Evolutionary conservation across 2,329 filamentous ascomycete genomes (phyloP).

Genomic region (Cephalotrichum gorgonifer): DNA sequence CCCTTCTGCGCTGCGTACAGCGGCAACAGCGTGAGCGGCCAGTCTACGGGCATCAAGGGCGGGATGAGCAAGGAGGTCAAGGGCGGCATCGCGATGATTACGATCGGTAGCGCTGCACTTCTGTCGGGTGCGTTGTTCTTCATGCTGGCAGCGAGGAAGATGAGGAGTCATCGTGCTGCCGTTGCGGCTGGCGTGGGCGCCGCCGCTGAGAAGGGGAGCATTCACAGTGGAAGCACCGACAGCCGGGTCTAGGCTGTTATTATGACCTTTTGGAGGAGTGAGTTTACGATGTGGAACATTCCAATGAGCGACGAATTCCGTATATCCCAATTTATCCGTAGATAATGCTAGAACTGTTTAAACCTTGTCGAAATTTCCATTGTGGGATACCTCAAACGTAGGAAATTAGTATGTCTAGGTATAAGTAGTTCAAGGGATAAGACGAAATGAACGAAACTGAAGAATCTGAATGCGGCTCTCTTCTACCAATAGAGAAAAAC

Average conservation of each 20-base stretch:
- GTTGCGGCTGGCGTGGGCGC: not conserved
- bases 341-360: too few relatives aligned
- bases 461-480: too few relatives aligned
- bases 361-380: too few relatives aligned
- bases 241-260: slow-evolving; percentile 1
- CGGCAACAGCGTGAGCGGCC: slow-evolving; percentile 6
- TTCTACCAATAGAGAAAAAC: too few relatives aligned
- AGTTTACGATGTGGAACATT: too few relatives aligned
- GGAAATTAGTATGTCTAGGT: too few relatives aligned
- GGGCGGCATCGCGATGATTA: slow-evolving; percentile 21
- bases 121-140: slow-evolving; percentile 10
- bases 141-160: slow-evolving; percentile 14
- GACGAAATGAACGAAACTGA: too few relatives aligned
- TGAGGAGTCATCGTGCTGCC: not conserved
- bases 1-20: slow-evolving; percentile 21
- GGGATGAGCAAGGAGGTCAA: slow-evolving; percentile 22
- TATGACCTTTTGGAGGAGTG: too few relatives aligned
- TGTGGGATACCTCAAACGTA: too few relatives aligned
- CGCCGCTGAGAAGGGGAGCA: slow-evolving; percentile 1
- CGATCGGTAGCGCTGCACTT: slow-evolving; percentile 16
- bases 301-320: too few relatives aligned
- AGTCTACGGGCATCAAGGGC: slow-evolving; percentile 3
- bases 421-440: too few relatives aligned
- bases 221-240: not conserved
- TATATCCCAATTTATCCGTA: too few relatives aligned